Evolutionary conservation across 2,329 filamentous ascomycete species (phyloP).

Genomic region (Colletotrichum destructivum): DNA sequence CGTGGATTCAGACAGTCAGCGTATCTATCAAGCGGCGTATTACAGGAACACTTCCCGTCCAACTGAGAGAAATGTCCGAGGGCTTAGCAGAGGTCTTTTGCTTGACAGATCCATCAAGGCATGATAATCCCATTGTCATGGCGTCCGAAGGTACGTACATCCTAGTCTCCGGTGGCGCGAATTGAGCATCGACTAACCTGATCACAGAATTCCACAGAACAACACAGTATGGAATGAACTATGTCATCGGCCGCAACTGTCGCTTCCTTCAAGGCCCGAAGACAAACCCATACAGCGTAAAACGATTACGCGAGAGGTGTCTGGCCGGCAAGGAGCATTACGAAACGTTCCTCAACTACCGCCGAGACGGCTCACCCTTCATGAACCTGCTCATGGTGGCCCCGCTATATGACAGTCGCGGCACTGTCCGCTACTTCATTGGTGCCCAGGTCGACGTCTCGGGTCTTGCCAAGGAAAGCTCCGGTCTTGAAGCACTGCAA

Average conservation of each 20-base stretch:
- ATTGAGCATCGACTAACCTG: neutral
- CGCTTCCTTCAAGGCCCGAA: constrained; percentile 83
- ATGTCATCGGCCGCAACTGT: constrained; percentile 83
- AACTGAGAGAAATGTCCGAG: constrained; percentile 79
- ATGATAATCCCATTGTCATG: constrained; percentile 84
- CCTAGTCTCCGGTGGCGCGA: accelerated
- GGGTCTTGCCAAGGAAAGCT: constrained; percentile 76
- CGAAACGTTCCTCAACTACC: constrained; percentile 83
- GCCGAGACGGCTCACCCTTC: constrained; percentile 82
- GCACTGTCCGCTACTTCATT: constrained; percentile 76
- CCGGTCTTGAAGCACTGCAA: constrained; percentile 75
- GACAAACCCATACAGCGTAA: constrained; percentile 75
- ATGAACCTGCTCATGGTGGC: constrained; percentile 85
- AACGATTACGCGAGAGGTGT: constrained; percentile 74
- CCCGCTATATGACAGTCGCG: constrained; percentile 78
- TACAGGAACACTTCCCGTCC: constrained; percentile 75
- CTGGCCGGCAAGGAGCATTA: constrained; percentile 77
- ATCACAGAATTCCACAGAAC: constrained; percentile 78
- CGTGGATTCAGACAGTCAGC: constrained; percentile 79
- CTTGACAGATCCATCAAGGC: constrained; percentile 79
- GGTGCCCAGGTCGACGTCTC: constrained; percentile 82
- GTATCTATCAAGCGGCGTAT: constrained; percentile 77
- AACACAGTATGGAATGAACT: constrained; percentile 81
- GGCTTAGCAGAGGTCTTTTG: constrained; percentile 85
- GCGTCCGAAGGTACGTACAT: constrained; percentile 75